Conservation (phyloP, 495 filamentous ascomycete species). For the Tetracladium setigerum region DNA sequence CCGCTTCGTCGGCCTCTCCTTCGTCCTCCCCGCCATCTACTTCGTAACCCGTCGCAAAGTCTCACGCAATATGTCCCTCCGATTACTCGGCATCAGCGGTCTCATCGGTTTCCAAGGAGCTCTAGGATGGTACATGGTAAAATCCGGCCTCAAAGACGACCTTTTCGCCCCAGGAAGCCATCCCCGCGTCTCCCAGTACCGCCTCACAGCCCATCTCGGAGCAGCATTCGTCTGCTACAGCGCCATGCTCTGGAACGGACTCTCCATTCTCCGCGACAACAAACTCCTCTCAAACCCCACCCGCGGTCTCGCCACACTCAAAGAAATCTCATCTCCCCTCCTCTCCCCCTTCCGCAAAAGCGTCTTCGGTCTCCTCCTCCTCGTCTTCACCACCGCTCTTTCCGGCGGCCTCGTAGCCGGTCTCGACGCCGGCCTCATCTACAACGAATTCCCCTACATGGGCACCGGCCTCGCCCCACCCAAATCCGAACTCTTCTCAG, state of each 20-base stretch:
- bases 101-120: conserved; percentile 94
- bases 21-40: conserved; percentile 79
- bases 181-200: conserved; percentile 89
- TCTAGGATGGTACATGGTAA: conserved; percentile 99
- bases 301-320: conserved; percentile 44
- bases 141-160: conserved; percentile 88
- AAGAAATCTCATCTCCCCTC: conserved; percentile 52
- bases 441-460: conserved; percentile 98
- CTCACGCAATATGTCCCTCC: conserved; percentile 63
- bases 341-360: conserved; percentile 66
- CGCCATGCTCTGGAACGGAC: conserved; percentile 90
- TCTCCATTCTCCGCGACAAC: conserved; percentile 70
- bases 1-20: conserved; percentile 82
- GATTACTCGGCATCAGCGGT: conserved; percentile 74
- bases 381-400: conserved; percentile 86
- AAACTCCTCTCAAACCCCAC: conserved; percentile 56
- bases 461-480: conserved; percentile 76
- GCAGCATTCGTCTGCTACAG: conserved; percentile 86
- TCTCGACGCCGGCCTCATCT: conserved; percentile 91
- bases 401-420: conserved; percentile 92
- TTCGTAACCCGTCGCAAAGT: conserved; percentile 80
- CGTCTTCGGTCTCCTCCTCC: conserved; percentile 59
- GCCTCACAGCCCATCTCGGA: conserved; percentile 80
- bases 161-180: conserved; percentile 85
- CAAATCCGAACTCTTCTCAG: conserved; percentile 68